These are phyloP conservation scores for Daedalea quercina DNA, from an alignment of 768 basidiomycete species.

Conservation along the genomic window DNA sequence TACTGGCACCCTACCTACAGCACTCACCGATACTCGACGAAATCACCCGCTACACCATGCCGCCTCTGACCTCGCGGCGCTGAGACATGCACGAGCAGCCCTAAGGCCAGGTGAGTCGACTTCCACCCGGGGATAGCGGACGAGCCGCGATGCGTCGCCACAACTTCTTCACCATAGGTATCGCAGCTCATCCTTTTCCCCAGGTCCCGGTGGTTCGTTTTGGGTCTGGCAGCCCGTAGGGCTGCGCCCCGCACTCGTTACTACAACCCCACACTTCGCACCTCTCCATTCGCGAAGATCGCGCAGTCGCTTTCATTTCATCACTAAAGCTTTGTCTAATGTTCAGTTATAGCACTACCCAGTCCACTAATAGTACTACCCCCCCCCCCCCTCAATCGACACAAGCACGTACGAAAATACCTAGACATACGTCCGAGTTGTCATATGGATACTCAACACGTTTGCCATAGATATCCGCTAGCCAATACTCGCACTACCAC, in stretches of 20 bases:
- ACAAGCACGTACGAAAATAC: too few species aligned
- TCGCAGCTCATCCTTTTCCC: neutral
- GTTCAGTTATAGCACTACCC: too few species aligned
- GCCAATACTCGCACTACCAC: too few species aligned
- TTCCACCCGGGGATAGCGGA: neutral
- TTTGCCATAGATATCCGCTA: too few species aligned
- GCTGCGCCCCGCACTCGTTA: neutral
- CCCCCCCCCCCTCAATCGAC: too few species aligned
- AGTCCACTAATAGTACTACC: too few species aligned
- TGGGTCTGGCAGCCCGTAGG: neutral
- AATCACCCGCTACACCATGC: slow-evolving; percentile 1
- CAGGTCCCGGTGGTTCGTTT: neutral
- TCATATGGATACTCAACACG: too few species aligned
- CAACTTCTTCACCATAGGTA: neutral
- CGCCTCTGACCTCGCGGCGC: neutral
- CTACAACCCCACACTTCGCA: neutral
- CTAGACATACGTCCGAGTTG: too few species aligned
- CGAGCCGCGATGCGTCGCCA: neutral
- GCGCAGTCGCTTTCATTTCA: too few species aligned
- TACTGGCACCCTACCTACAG: slow-evolving; percentile 27
- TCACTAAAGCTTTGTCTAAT: too few species aligned
- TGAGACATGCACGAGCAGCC: neutral
- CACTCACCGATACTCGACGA: neutral
- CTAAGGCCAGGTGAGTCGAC: neutral
- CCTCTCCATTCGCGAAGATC: too few species aligned